Base-by-base conservation (phyloP, 2,329 filamentous ascomycete genomes). In the Ophiocordyceps unilateralis region DNA sequence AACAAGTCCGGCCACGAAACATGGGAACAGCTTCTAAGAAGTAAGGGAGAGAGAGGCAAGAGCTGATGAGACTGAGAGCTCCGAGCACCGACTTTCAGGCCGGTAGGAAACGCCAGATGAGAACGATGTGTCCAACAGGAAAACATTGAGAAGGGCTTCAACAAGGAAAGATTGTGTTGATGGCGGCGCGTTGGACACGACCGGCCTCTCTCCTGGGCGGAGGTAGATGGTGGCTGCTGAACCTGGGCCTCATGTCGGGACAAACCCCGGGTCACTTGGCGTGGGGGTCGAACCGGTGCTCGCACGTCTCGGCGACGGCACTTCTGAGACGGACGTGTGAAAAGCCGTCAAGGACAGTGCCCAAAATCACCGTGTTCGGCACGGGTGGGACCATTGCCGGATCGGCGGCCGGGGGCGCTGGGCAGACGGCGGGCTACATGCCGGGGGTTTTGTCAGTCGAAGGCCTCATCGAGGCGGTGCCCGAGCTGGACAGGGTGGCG, bases 331-430 rank as follows among this genome's bases (percentile, higher is more conserved):
- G 23, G 23, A 26, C n/a, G 30, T 34, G 30, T 34, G 30, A 17
- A 17, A 7, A 15, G 30, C 4, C n/a, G 30, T n/a, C n/a, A 17
- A 14, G 30, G n/a, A 15, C 38, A 41, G 21, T 22, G 0, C 70
- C 70, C 10, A 74, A 74, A 50, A 59, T 76, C 42, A 75, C 70
- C 45, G 71, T 76, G 47, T 73, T 71, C 48, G 67, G 66, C 6
- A 74, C 68, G 6, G 73, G 73, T 15, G 74, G 74, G 30, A 78
- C 74, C 10, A 78, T 78, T 40, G 74, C 74, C 14, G 70, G 70
- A 2, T 63, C 65, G 45, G 68, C 65, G 1, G 55, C 53, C n/a
- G 65, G 61, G 32, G 30, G 30, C 8, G 64, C 64, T 21, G 65
- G 63, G 17, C 66, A 71, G 47, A 67, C 65, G 0, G 61, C 61